Evolutionary conservation across 345 rosid genomes (phyloP).

Genomic region (Melastoma malabathricum): DNA sequence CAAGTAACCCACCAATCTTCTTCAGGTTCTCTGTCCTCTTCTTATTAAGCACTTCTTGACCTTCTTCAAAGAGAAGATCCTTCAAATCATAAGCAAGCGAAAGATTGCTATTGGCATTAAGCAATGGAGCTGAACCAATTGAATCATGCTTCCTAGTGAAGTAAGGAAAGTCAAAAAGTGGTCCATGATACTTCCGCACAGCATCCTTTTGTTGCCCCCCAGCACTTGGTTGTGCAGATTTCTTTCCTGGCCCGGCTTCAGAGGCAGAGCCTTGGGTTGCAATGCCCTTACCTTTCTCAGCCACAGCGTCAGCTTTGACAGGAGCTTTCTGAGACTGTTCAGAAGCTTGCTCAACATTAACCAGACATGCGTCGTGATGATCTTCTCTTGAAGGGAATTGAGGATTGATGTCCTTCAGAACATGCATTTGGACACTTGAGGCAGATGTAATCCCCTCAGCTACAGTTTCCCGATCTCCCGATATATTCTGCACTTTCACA

Average conservation of each 20-base stretch:
- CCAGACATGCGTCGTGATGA: conserved; percentile 40
- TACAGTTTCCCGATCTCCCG: conserved; percentile 48
- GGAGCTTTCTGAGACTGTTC: conserved; percentile 48
- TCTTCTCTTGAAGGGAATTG: conserved; percentile 53
- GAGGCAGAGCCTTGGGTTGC: conserved; percentile 31
- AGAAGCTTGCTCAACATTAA: conserved; percentile 62
- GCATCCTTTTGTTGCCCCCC: conserved; percentile 52
- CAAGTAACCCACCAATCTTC: conserved; percentile 67
- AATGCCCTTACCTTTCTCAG: conserved; percentile 66
- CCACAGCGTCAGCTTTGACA: conserved; percentile 36
- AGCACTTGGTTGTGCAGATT: conserved; percentile 45
- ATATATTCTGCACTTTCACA: conserved; percentile 23
- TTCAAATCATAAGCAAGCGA: conserved; percentile 75
- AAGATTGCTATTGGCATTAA: conserved; percentile 66
- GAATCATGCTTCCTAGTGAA: conserved; percentile 95
- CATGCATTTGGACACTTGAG: conserved; percentile 29
- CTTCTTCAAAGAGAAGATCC: conserved; percentile 89
- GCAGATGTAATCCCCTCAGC: conserved; percentile 48
- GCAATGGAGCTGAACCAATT: conserved; percentile 50
- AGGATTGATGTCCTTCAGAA: conserved; percentile 39
- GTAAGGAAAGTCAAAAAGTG: conserved; percentile 92
- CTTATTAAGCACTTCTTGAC: conserved; percentile 58
- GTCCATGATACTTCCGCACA: conserved; percentile 93
- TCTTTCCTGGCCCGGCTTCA: conserved; percentile 61
- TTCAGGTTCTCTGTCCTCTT: conserved; percentile 73